Base-by-base conservation (phyloP, 768 basidiomycete genomes). In the Termitomyces sp. region DNA sequence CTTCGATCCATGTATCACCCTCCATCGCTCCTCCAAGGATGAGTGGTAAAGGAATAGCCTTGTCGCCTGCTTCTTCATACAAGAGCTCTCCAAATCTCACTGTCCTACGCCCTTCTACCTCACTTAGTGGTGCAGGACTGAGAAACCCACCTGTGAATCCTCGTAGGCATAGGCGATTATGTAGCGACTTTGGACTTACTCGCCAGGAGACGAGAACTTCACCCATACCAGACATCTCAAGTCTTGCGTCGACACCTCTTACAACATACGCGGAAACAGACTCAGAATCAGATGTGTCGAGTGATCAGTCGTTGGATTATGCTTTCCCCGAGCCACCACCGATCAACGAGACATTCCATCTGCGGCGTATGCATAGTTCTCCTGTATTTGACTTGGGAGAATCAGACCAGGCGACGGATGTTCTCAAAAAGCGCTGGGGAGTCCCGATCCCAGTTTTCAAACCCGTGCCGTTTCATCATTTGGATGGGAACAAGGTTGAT, bases 281-380 rank as follows among this genome's bases (percentile, higher is more conserved):
- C 47, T 69, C 70, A 11, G 67, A 65, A 56, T 71, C 71, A 3
- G 77, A 78, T 48, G 68, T 63, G 22, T 70, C 77, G 35, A 63
- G 70, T 49, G 69, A 72, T 32, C 66, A 71, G 52, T 66, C 70
- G 45, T 70, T 74, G 24, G 76, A 73, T 52, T 75, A 76, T 61
- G 73, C 75, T 13, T 71, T 78, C 56, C 76, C 76, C 2, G 67
- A 72, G 56, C 79, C 79, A 1, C 79, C 79, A 26, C 71, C 73
- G 11, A 70, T 75, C 13, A 74, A 70, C 59, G 74, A 76, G 7
- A 68, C 69, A 18, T 40, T 60, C 14, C 51, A 49, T 33, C 66
- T 78, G 30, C 71, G 77, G 14, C 71, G 74, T 41, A 76, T 79
- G 72, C 73, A 72, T 45, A 79, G 76, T 60, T 74, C 75, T 14